These are phyloP conservation scores for Hypoxylon sp. DNA, from an alignment of 2,329 filamentous ascomycete genomes.

Conservation along the genomic window DNA sequence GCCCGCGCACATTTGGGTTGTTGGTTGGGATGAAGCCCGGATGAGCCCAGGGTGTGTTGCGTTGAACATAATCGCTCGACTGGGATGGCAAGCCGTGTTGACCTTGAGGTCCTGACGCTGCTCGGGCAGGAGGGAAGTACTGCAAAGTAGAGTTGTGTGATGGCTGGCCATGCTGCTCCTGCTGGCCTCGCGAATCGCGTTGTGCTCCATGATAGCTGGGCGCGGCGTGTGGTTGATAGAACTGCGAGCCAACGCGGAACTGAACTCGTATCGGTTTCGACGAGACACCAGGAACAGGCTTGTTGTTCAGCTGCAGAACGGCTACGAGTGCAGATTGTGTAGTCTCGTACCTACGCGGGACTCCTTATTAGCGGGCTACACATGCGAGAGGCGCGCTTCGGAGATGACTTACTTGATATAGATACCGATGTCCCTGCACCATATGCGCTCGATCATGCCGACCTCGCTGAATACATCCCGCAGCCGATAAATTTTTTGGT, in stretches of 20 bases:
- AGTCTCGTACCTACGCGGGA: not conserved
- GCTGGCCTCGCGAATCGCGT: not conserved
- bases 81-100: not conserved
- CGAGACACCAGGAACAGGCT: not conserved
- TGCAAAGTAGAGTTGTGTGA: not conserved
- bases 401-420: not conserved
- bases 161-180: not conserved
- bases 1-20: not conserved
- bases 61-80: not conserved
- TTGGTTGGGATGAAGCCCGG: not conserved
- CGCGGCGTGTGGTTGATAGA: not conserved
- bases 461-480: slow-evolving; percentile 22
- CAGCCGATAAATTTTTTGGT: slow-evolving; percentile 1
- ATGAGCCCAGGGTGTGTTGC: not conserved
- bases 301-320: not conserved
- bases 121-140: not conserved
- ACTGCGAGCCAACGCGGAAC: slow-evolving; percentile 4
- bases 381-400: not conserved
- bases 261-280: not conserved
- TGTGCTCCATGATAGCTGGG: not conserved
- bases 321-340: not conserved
- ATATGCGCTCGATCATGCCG: not conserved
- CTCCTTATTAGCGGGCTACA: not conserved
- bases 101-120: not conserved
- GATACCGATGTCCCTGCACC: not conserved